Conservation (phyloP, 352 stramenopile species). For the Globisporangium spinosum region DNA sequence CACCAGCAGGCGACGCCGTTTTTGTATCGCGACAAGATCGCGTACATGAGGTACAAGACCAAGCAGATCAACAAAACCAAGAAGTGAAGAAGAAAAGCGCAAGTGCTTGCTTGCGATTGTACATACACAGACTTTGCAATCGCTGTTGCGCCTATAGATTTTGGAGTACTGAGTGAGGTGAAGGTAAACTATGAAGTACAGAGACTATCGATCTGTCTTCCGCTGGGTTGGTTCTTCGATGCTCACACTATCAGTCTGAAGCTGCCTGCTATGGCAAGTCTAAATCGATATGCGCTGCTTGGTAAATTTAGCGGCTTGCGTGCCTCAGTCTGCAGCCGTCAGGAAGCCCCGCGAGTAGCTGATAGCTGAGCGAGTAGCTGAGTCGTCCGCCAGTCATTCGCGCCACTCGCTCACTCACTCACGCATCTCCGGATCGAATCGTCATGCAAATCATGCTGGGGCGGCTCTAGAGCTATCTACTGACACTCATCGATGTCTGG, state of each 20-base stretch:
- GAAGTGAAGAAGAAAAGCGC: slow-evolving; percentile 23
- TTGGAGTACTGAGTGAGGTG: too few relatives aligned
- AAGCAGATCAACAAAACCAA: slow-evolving; percentile 51
- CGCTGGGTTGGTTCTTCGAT: too few relatives aligned
- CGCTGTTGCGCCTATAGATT: too few relatives aligned
- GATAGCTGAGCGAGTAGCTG: too few relatives aligned
- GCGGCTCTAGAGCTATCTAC: background rate
- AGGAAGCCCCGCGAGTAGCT: too few relatives aligned
- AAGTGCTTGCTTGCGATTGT: background rate
- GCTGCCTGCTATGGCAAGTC: too few relatives aligned
- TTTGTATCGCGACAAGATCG: slow-evolving; percentile 71
- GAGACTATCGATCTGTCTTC: too few relatives aligned
- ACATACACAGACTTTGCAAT: too few relatives aligned
- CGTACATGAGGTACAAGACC: slow-evolving; percentile 54
- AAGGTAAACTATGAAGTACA: too few relatives aligned
- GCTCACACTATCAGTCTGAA: too few relatives aligned
- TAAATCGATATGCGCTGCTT: background rate
- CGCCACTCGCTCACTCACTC: background rate
- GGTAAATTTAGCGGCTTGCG: slow-evolving; percentile 3
- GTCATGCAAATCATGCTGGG: background rate
- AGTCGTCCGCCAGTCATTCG: background rate
- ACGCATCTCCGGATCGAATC: background rate
- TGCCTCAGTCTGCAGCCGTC: background rate
- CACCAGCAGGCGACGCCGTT: slow-evolving; percentile 57
- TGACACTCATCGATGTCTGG: background rate